A percentile compares a stretch with the other conserved stretches of the same genome.
Conservation (phyloP, 2,329 filamentous ascomycete species). For the Echinosphaeria canescens region DNA sequence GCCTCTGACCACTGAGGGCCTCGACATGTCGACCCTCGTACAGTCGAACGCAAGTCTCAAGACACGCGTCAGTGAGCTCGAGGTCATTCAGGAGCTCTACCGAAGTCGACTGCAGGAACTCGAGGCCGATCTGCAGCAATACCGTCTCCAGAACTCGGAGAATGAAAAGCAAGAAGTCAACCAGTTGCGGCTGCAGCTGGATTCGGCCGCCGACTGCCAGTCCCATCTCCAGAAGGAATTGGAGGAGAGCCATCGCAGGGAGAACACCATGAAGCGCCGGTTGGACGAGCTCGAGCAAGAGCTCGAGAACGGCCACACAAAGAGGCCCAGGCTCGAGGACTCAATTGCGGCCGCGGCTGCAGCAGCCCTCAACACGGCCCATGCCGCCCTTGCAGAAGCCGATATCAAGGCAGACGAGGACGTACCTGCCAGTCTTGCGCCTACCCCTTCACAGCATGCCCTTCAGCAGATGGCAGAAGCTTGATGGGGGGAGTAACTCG, state of each 20-base stretch:
- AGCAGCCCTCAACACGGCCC: too few species aligned
- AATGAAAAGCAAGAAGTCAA: slow-evolving; percentile 29
- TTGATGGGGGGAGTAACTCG: too few species aligned
- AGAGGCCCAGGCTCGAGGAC: slow-evolving; percentile 11
- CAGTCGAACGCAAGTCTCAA: slow-evolving; percentile 74
- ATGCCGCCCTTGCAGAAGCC: too few species aligned
- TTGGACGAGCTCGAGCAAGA: slow-evolving; percentile 59
- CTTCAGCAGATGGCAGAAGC: too few species aligned
- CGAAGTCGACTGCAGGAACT: slow-evolving; percentile 50
- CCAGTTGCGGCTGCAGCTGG: slow-evolving; percentile 34
- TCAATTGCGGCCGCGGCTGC: neutral
- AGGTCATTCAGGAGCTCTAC: slow-evolving; percentile 80
- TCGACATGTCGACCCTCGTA: slow-evolving; percentile 53
- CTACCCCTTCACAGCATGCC: too few species aligned
- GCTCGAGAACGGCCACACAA: slow-evolving; percentile 12
- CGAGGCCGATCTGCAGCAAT: slow-evolving; percentile 40
- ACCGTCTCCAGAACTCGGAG: slow-evolving; percentile 24
- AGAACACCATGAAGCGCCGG: slow-evolving; percentile 63
- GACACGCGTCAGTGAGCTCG: slow-evolving; percentile 84
- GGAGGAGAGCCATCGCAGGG: slow-evolving; percentile 57
- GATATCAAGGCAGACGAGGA: too few species aligned
- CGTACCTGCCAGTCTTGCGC: too few species aligned
- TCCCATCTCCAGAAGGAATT: slow-evolving; percentile 35
- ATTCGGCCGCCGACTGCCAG: slow-evolving; percentile 17
- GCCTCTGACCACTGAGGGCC: slow-evolving; percentile 59